Evolutionary conservation across 2,329 filamentous ascomycete species (phyloP).

Genomic region (Samsoniella hepiali): DNA sequence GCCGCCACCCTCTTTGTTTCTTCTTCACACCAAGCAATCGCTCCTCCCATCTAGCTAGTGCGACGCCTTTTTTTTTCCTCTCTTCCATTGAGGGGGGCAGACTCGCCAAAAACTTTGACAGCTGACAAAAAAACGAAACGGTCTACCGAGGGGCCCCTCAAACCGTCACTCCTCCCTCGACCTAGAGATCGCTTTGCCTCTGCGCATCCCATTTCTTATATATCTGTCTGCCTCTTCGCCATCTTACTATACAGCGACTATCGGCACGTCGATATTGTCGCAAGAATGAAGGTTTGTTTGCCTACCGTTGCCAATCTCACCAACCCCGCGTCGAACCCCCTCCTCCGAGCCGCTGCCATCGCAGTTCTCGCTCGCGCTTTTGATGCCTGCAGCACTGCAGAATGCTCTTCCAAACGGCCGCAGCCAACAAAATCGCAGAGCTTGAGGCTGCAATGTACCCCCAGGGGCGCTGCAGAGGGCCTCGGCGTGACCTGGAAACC

Average conservation of each 20-base stretch:
- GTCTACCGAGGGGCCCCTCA: not conserved
- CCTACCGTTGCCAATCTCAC: not conserved
- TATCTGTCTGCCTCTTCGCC: no score
- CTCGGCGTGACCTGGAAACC: not conserved
- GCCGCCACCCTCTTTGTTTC: slow-evolving; percentile 8
- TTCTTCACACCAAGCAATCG: slow-evolving; percentile 1
- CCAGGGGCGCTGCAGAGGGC: not conserved
- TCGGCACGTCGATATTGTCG: not conserved
- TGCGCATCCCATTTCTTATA: not conserved
- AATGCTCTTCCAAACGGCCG: not conserved
- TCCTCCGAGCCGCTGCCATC: not conserved
- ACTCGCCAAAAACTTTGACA: not conserved
- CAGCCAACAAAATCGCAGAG: not conserved
- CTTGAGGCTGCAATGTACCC: not conserved
- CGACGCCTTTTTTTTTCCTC: slow-evolving; percentile 2
- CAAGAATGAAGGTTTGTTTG: slow-evolving; percentile 15
- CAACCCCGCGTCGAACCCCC: not conserved
- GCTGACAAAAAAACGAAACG: not conserved
- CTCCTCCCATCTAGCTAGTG: slow-evolving; percentile 4
- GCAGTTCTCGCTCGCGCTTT: not conserved
- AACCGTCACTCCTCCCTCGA: not conserved
- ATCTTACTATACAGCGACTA: not conserved
- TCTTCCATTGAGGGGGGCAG: not conserved
- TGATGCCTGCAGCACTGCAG: not conserved
- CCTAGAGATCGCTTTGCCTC: not conserved